Base-by-base conservation (phyloP, 2,329 filamentous ascomycete species). In the Fusarium sp. region DNA sequence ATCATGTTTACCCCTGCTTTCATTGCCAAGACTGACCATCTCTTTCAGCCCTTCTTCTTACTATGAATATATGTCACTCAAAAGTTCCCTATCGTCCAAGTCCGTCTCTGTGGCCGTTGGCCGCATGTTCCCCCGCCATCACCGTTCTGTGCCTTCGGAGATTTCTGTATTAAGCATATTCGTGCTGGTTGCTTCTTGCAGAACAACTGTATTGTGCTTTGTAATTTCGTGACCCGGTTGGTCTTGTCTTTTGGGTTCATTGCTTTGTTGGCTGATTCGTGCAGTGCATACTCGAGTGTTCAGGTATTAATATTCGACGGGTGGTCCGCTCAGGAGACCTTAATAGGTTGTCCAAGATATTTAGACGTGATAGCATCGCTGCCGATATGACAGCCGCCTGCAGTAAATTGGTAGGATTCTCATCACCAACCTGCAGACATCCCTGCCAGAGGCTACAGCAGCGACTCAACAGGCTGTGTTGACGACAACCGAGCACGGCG, bases 241-340 rank as follows among this genome's bases (percentile, higher is more conserved):
- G 18, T 14, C 18, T 49, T 20, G 18, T 35, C 44, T n/a, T 49
- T 49, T n/a, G 31, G 93, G 93, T 76, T 94, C 94, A 13, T 93
- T 84, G 33, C 91, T 86, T 82, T 35, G 17, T 56, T 35, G 39
- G 29, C 13, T 35, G 12, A 17, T 9, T 39, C 20, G 7, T 27
- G n/a, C 14, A 33, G 38, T 27, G 53, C 29, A 56, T 56, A n/a
- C n/a, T 17, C 18, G 8, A 56, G n/a, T 33, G 39, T 47, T 47
- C 39, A 35, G 29, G 38, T 27, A 42, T 27, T 22, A 27, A 25
- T 35, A 29, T 35, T 45, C 15, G 6, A 31, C 11, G 15, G 27
- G 38, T 25, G 36, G 36, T 20, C 22, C 15, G 27, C 36, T 31
- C 17, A 22, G 20, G 7, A 18, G 20, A 11, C 27, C 27, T 50